Percentiles rank a stretch among this genome's conserved stretches.
Evolutionary conservation across 2,329 filamentous ascomycete species (phyloP).

Genomic region (Trichoderma harzianum): DNA sequence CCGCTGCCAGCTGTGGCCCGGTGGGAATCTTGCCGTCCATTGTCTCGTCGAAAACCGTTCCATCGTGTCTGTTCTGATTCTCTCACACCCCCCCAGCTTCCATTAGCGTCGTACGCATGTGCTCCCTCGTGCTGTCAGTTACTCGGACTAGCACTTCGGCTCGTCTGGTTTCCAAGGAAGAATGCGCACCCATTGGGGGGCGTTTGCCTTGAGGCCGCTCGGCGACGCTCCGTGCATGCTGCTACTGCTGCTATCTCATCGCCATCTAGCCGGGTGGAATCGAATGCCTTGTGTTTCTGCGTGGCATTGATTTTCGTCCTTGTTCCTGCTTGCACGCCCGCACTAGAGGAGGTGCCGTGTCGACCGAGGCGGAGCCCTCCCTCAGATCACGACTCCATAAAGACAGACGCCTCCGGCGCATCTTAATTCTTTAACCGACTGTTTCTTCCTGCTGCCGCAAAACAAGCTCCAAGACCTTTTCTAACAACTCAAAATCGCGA

Average conservation of each 20-base stretch:
- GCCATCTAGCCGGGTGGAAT: slow-evolving; percentile 12
- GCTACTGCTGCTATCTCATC: slow-evolving; percentile 11
- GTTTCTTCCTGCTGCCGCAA: slow-evolving; percentile 19
- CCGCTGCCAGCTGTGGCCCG: neutral
- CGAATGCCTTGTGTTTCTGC: slow-evolving; percentile 7
- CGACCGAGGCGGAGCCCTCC: slow-evolving; percentile 24
- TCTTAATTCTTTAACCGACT: slow-evolving; percentile 20
- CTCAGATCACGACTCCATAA: slow-evolving; percentile 19
- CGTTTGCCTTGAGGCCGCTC: neutral
- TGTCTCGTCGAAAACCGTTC: slow-evolving; percentile 9
- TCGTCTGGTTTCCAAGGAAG: slow-evolving; percentile 1
- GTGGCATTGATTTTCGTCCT: slow-evolving; percentile 16
- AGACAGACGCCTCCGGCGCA: slow-evolving; percentile 23
- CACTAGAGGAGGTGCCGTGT: slow-evolving; percentile 26
- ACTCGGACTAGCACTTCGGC: neutral
- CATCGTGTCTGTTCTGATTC: neutral
- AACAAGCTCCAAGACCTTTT: neutral
- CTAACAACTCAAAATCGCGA: slow-evolving; percentile 1
- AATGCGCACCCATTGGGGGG: neutral
- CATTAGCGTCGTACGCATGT: neutral
- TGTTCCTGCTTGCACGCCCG: slow-evolving; percentile 24
- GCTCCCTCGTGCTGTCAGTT: slow-evolving; percentile 10
- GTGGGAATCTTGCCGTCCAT: neutral
- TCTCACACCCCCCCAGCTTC: slow-evolving; percentile 13
- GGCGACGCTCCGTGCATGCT: slow-evolving; percentile 6